Evolutionary conservation across 75 land plant species (phyloP).

Genomic region (Azolla pinnata): DNA sequence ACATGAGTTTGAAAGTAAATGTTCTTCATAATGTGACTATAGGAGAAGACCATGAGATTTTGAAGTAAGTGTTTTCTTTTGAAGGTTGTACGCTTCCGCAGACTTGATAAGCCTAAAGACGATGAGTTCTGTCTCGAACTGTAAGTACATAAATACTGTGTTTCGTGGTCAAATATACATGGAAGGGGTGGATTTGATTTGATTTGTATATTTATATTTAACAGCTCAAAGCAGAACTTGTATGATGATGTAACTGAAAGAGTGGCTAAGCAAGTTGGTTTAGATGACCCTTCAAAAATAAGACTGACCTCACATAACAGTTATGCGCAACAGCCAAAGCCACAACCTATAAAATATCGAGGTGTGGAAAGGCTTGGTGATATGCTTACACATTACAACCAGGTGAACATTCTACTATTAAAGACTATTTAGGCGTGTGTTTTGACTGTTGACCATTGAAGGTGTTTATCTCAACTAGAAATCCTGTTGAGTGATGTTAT

Average conservation of each 20-base stretch:
- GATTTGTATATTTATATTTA: no score
- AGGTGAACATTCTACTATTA: conserved; percentile 15
- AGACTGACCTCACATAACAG: conserved; percentile 42
- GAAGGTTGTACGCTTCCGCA: conserved; percentile 44
- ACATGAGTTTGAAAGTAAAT: no score
- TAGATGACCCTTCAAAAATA: conserved; percentile 44
- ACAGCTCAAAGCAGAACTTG: conserved; percentile 40
- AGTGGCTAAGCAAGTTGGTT: conserved; percentile 33
- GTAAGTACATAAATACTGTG: no score
- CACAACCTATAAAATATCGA: conserved; percentile 45
- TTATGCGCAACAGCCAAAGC: conserved; percentile 49
- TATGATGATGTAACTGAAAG: conserved; percentile 47
- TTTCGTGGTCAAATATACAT: no score
- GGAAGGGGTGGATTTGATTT: no score
- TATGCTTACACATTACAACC: conserved; percentile 47
- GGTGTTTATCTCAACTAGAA: no score
- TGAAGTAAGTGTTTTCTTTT: conserved; percentile 9
- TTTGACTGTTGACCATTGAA: background rate
- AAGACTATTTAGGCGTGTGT: background rate
- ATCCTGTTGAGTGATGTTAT: no score
- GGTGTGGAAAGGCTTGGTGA: conserved; percentile 37
- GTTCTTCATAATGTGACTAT: no score
- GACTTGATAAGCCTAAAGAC: conserved; percentile 42
- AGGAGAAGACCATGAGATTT: no score
- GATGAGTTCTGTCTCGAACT: conserved; percentile 45